phyloP scores from a whole-genome alignment of 2,329 filamentous ascomycete species.

The Fusarium staphyleae region DNA sequence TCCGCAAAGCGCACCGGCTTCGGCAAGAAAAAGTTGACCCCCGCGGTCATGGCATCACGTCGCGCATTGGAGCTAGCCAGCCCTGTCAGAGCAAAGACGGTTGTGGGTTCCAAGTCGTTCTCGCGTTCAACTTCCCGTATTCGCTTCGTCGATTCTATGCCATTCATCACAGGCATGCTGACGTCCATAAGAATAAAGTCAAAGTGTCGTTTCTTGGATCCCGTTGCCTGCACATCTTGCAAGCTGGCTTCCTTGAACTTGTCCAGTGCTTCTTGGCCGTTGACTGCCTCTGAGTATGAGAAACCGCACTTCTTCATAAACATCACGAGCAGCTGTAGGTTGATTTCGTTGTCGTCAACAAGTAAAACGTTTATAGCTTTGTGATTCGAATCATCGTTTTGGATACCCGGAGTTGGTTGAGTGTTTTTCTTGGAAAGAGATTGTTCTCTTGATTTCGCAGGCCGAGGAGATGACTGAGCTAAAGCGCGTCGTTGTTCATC shows the following conservation, averaged over 20 bases:
- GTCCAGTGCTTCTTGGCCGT: conserved; percentile 58
- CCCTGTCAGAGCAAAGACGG: conserved; percentile 61
- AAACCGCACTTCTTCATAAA: conserved; percentile 53
- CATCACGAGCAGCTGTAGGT: conserved; percentile 51
- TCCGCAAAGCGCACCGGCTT: conserved; percentile 57
- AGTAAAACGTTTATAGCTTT: conserved; percentile 43
- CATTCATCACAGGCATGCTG: conserved; percentile 64
- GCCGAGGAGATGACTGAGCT: conserved; percentile 1
- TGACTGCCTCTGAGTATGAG: conserved; percentile 51
- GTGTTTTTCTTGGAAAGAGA: not conserved
- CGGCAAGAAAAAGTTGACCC: conserved; percentile 59
- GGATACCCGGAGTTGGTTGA: not conserved
- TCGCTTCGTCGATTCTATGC: conserved; percentile 55
- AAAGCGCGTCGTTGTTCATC: not conserved
- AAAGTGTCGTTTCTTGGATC: conserved; percentile 33
- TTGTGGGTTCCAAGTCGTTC: conserved; percentile 49
- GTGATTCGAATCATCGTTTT: not conserved
- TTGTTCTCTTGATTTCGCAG: not conserved
- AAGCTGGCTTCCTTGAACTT: conserved; percentile 46
- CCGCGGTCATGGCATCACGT: conserved; percentile 56
- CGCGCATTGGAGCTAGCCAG: conserved; percentile 57
- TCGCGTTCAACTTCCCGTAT: conserved; percentile 58
- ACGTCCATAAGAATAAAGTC: conserved; percentile 56
- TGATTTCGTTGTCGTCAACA: conserved; percentile 54
- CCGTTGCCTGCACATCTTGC: not conserved